A percentile compares a stretch with the other conserved stretches of the same genome.
Evolutionary conservation across 2,329 filamentous ascomycete species (phyloP).

Genomic region (Apiospora saccharicola): DNA sequence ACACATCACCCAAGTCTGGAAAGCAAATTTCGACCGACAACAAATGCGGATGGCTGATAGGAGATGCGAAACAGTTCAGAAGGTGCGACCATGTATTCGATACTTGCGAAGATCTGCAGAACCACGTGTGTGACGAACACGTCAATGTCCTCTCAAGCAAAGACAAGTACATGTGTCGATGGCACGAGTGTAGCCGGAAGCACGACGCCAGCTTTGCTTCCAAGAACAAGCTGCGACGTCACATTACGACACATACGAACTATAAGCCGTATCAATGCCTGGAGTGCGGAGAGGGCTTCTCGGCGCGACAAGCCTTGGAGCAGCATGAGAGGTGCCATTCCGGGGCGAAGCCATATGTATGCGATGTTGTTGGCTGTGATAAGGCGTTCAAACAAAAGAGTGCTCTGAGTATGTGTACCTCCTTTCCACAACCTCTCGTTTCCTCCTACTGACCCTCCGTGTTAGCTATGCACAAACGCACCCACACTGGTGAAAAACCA

Average conservation of each 20-base stretch:
- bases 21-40: slow-evolving; percentile 22
- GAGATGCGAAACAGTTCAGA: not conserved
- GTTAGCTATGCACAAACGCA: slow-evolving; percentile 71
- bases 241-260: slow-evolving; percentile 44
- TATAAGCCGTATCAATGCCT: slow-evolving; percentile 65
- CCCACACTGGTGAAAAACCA: slow-evolving; percentile 71
- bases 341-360: slow-evolving; percentile 69
- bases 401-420: slow-evolving; percentile 61
- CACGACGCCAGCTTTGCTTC: slow-evolving; percentile 39
- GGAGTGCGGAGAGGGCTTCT: slow-evolving; percentile 65
- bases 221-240: slow-evolving; percentile 42
- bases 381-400: slow-evolving; percentile 73
- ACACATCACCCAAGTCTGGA: slow-evolving; percentile 23
- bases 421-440: no score
- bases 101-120: slow-evolving; percentile 35
- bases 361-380: slow-evolving; percentile 55
- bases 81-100: slow-evolving; percentile 37
- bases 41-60: slow-evolving; percentile 38
- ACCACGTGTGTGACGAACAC: slow-evolving; percentile 39
- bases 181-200: slow-evolving; percentile 40
- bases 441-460: not conserved
- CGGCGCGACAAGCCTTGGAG: slow-evolving; percentile 71
- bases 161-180: slow-evolving; percentile 40
- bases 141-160: slow-evolving; percentile 36
- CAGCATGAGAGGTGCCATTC: slow-evolving; percentile 74